phyloP scores from a whole-genome alignment of 225 moss, liverwort and hornwort species.

The Thuidium tamariscinum region DNA sequence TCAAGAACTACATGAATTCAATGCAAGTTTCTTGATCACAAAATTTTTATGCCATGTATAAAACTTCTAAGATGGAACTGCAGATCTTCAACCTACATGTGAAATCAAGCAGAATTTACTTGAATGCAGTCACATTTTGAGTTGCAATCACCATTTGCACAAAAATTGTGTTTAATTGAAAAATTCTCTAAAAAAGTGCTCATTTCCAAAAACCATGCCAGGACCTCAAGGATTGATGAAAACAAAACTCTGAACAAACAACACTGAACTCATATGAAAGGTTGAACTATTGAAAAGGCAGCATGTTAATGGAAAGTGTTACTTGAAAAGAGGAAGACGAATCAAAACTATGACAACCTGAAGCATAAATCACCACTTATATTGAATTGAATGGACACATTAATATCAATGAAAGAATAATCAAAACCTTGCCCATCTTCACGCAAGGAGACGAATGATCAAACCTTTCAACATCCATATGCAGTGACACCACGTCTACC shows the following conservation, averaged over 20 bases:
- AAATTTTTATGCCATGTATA: neutral
- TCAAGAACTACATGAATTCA: neutral
- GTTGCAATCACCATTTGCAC: neutral
- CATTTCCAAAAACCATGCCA: neutral
- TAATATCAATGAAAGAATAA: slow-evolving; percentile 9
- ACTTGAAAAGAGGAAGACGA: neutral
- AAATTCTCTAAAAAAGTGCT: neutral
- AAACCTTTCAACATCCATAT: neutral
- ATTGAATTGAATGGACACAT: neutral
- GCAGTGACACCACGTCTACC: neutral
- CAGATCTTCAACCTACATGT: neutral
- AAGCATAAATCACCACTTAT: neutral
- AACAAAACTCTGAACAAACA: neutral
- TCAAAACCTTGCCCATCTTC: neutral
- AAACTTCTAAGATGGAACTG: neutral
- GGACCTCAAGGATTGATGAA: neutral
- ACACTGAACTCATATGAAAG: neutral
- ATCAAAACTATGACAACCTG: neutral
- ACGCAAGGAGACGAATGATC: slow-evolving; percentile 4
- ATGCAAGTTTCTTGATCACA: neutral
- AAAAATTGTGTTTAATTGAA: neutral
- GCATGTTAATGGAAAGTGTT: neutral
- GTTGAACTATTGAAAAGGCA: neutral
- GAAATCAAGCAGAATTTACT: neutral
- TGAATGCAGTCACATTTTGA: neutral